Evolutionary conservation across 108 stramenopile genomes (phyloP).

Genomic region (Conticribra guillardii): DNA sequence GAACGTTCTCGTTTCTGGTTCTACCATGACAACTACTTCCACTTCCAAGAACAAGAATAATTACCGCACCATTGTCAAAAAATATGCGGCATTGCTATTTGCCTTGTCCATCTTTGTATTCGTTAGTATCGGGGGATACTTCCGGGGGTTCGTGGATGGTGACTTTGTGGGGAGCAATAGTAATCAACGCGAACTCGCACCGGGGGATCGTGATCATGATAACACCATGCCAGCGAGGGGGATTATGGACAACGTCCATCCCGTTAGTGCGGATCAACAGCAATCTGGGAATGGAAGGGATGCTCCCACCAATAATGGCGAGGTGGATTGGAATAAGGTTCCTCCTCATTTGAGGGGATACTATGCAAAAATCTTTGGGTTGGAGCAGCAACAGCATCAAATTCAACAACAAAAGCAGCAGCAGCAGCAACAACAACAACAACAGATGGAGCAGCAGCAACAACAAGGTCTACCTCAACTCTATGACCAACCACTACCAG

Average conservation of each 20-base stretch:
- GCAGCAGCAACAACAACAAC: not conserved
- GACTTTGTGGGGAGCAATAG: not conserved
- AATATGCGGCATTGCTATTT: conserved; percentile 15
- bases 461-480: not conserved
- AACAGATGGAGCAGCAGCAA: conserved; percentile 1
- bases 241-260: conserved; percentile 25
- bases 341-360: conserved; percentile 46
- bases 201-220: not conserved
- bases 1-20: no score
- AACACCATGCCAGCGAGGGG: not conserved
- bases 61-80: conserved; percentile 16
- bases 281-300: not conserved
- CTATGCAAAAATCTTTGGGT: conserved; percentile 34
- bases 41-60: not conserved
- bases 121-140: conserved; percentile 10
- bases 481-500: not conserved
- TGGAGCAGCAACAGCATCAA: not conserved
- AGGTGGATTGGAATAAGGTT: conserved; percentile 37
- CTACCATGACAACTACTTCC: not conserved
- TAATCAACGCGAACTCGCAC: conserved; percentile 6
- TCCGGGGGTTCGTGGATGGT: conserved; percentile 12
- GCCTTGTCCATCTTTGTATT: conserved; percentile 10
- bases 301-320: not conserved
- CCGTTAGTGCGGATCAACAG: not conserved
- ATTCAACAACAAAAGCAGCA: conserved; percentile 1